These are phyloP conservation scores for Xylaria longipes DNA, from an alignment of 495 filamentous ascomycete species.

Conservation along the genomic window DNA sequence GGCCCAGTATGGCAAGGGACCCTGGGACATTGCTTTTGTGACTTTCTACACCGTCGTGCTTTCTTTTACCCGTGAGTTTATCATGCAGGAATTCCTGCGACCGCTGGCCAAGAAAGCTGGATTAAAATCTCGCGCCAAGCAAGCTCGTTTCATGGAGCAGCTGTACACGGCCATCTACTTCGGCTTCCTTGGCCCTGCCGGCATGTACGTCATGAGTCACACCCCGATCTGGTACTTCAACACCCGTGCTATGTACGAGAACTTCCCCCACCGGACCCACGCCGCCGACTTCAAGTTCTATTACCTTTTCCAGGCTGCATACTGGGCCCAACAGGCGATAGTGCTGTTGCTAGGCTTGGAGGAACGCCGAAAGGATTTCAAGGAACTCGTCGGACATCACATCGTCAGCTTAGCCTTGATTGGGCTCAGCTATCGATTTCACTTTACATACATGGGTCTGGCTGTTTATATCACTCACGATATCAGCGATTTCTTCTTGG, in stretches of 20 bases:
- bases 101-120: slow-evolving; percentile 75
- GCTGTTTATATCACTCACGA: slow-evolving; percentile 98
- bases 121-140: slow-evolving; percentile 77
- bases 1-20: slow-evolving; percentile 89
- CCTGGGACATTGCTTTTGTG: slow-evolving; percentile 94
- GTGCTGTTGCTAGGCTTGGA: slow-evolving; percentile 89
- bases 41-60: slow-evolving; percentile 89
- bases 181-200: slow-evolving; percentile 79
- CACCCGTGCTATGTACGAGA: slow-evolving; percentile 86
- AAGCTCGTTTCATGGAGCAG: slow-evolving; percentile 96
- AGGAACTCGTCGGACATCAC: slow-evolving; percentile 92
- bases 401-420: slow-evolving; percentile 92
- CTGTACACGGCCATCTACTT: slow-evolving; percentile 98
- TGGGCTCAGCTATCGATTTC: slow-evolving; percentile 89
- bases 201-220: slow-evolving; percentile 89
- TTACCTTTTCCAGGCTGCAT: slow-evolving; percentile 92
- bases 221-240: slow-evolving; percentile 99
- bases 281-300: slow-evolving; percentile 93
- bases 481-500: slow-evolving; percentile 95
- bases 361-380: slow-evolving; percentile 95
- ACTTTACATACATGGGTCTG: slow-evolving; percentile 97
- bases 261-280: slow-evolving; percentile 86
- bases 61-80: slow-evolving; percentile 92
- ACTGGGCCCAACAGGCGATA: slow-evolving; percentile 95
- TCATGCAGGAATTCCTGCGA: slow-evolving; percentile 91